These are phyloP conservation scores for Sporisorium graminicola DNA, from an alignment of 1,284 basidiomycete species.

Conservation along the genomic window DNA sequence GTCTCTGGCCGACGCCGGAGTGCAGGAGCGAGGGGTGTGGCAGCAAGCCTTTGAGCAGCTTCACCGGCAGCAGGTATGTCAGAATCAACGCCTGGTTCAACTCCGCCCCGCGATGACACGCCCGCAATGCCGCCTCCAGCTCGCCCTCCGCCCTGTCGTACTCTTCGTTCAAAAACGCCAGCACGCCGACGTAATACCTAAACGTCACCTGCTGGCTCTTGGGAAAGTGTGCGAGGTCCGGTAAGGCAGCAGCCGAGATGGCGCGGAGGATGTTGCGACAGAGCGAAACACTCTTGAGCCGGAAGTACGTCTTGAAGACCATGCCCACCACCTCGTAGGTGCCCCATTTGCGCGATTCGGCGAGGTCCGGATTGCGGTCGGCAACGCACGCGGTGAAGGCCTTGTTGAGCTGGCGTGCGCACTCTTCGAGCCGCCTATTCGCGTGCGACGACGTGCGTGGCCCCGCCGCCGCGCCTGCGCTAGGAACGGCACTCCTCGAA, in stretches of 20 bases:
- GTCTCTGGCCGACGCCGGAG: constrained; percentile 77
- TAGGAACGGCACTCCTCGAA: not conserved
- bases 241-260: constrained; percentile 87
- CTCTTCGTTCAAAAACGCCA: constrained; percentile 92
- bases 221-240: constrained; percentile 81
- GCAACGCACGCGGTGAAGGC: constrained; percentile 91
- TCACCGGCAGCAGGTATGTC: constrained; percentile 88
- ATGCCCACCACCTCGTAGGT: constrained; percentile 93
- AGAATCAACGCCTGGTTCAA: constrained; percentile 88
- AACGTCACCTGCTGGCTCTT: constrained; percentile 83
- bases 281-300: constrained; percentile 90
- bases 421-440: constrained; percentile 82
- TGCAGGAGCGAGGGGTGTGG: constrained; percentile 79
- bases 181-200: constrained; percentile 91
- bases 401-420: constrained; percentile 89
- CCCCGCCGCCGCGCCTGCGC: no score
- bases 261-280: constrained; percentile 92
- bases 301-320: constrained; percentile 92
- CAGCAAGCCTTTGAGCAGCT: constrained; percentile 85
- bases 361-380: constrained; percentile 79
- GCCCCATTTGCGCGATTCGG: constrained; percentile 85
- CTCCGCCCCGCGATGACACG: constrained; percentile 78
- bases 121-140: constrained; percentile 82
- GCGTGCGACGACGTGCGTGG: constrained; percentile 16
- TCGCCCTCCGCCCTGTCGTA: constrained; percentile 82